Evolutionary conservation across 148 eudicot genomes (phyloP).

Genomic region (Heliosperma pusillum): DNA sequence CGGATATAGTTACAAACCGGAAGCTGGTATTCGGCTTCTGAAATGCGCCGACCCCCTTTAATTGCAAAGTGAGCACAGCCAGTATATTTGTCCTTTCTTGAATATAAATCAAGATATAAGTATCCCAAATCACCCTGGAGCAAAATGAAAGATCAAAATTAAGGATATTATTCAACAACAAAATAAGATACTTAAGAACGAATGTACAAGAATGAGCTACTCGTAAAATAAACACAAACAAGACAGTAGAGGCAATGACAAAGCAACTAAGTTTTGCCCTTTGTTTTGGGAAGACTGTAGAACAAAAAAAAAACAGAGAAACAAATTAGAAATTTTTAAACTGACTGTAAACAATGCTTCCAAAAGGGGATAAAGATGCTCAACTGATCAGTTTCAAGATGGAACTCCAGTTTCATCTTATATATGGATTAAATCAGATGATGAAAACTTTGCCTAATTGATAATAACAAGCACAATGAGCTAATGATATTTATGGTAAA

Average conservation of each 20-base stretch:
- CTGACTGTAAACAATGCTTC: not conserved
- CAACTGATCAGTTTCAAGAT: not conserved
- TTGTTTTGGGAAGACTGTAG: too few species aligned
- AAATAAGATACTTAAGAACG: not conserved
- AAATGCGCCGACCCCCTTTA: conserved; percentile 83
- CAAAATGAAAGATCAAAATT: not conserved
- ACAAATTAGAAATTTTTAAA: not conserved
- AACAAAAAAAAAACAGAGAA: not conserved
- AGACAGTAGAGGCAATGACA: not conserved
- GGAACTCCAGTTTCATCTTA: not conserved
- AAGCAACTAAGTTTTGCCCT: not conserved
- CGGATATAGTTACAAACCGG: conserved; percentile 53
- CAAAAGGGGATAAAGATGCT: not conserved
- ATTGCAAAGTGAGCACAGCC: conserved; percentile 98
- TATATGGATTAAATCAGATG: not conserved
- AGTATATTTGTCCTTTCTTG: conserved; percentile 83
- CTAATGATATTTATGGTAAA: not conserved
- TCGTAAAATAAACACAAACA: not conserved
- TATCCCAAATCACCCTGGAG: conserved; percentile 94
- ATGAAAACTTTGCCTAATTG: not conserved
- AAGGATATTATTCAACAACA: conserved; percentile 7
- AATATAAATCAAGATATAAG: conserved; percentile 86
- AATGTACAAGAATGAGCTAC: not conserved
- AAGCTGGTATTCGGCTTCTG: conserved; percentile 84
- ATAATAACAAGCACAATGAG: not conserved